Evolutionary conservation across 139 green algal species (phyloP).

Genomic region (Eudorina sp.): DNA sequence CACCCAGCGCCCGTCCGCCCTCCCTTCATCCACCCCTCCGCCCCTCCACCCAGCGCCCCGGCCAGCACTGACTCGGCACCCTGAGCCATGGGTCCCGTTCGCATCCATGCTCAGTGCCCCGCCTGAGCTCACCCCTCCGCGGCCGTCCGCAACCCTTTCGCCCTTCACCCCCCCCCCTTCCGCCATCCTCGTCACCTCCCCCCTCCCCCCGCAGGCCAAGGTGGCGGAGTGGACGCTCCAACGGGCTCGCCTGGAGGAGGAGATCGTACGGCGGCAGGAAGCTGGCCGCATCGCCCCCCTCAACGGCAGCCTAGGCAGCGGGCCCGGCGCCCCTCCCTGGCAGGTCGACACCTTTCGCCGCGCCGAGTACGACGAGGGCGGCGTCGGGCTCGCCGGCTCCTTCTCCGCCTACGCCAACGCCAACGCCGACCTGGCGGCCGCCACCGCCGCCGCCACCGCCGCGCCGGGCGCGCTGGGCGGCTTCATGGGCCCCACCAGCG

Average conservation of each 20-base stretch:
- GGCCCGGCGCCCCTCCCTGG: background rate
- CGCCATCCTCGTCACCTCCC: too few species aligned
- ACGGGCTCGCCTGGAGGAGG: conserved; percentile 57
- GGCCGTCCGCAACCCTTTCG: too few species aligned
- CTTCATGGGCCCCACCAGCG: conserved; percentile 27
- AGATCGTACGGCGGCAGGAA: conserved; percentile 63
- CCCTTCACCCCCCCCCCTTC: too few species aligned
- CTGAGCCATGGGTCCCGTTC: too few species aligned
- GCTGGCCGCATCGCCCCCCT: conserved; percentile 49
- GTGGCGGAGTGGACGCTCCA: conserved; percentile 52
- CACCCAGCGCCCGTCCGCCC: too few species aligned
- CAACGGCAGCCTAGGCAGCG: background rate
- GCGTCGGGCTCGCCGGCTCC: background rate
- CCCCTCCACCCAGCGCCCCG: too few species aligned
- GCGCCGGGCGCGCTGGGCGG: background rate
- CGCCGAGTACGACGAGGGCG: background rate
- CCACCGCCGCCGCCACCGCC: conserved; percentile 29
- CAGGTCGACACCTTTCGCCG: background rate
- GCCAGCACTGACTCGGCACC: too few species aligned
- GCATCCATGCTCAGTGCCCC: too few species aligned
- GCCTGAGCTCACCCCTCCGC: too few species aligned
- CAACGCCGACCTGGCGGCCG: conserved; percentile 43
- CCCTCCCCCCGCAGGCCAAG: background rate
- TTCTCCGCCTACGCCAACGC: conserved; percentile 44
- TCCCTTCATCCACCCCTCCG: too few species aligned